Conservation (phyloP, 352 stramenopile genomes). For the Peronospora belbahrii region DNA sequence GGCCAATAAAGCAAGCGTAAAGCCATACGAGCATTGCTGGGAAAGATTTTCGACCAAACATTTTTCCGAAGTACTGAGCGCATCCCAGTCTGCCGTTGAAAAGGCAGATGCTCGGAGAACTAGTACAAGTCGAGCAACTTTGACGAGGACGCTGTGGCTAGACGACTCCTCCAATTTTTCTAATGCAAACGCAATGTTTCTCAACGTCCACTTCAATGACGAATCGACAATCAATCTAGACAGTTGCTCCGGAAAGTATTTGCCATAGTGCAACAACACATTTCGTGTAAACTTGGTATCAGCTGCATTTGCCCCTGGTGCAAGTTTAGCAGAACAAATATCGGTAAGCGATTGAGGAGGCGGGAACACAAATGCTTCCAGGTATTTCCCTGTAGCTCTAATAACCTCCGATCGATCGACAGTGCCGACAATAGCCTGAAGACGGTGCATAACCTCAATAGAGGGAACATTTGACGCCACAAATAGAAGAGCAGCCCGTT, state of each 20-base stretch:
- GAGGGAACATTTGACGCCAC: conserved; percentile 61
- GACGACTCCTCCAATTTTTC: conserved; percentile 41
- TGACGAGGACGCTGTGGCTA: conserved; percentile 43
- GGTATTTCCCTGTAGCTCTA: conserved; percentile 49
- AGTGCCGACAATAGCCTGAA: conserved; percentile 39
- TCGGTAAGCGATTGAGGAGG: conserved; percentile 22
- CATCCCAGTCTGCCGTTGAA: conserved; percentile 23
- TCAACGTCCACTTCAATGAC: conserved; percentile 56
- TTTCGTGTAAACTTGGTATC: conserved; percentile 49
- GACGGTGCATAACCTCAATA: conserved; percentile 44
- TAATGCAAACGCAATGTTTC: conserved; percentile 62
- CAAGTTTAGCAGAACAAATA: conserved; percentile 12
- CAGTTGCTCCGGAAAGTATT: conserved; percentile 68
- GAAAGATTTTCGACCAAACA: conserved; percentile 7
- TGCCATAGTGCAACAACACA: conserved; percentile 62
- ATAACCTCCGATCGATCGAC: conserved; percentile 47
- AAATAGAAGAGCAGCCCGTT: conserved; percentile 55
- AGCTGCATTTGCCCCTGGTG: conserved; percentile 3
- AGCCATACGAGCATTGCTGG: conserved; percentile 28
- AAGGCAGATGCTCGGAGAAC: conserved; percentile 38
- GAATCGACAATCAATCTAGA: conserved; percentile 65
- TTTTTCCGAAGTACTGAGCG: conserved; percentile 7
- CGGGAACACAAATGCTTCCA: conserved; percentile 75
- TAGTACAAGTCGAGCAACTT: conserved; percentile 59
- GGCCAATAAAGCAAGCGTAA: conserved; percentile 30